Conservation (phyloP, 805 yeast species). For the Saturnispora halmiae region DNA sequence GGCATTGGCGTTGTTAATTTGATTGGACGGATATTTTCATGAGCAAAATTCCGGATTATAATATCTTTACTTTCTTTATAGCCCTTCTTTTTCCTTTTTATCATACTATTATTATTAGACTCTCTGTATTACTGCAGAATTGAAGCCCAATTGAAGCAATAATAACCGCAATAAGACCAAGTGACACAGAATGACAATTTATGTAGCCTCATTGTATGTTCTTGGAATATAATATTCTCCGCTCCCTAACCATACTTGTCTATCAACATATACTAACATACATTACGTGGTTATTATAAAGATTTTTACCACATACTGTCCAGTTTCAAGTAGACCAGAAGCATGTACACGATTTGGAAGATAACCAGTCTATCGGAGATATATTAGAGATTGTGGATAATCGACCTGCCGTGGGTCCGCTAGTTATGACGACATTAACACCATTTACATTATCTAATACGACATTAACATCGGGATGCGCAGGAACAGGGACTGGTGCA, state of each 20-base stretch:
- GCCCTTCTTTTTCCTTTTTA: neutral
- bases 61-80: neutral
- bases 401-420: neutral
- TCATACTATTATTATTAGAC: no score
- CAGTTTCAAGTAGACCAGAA: slow-evolving; percentile 41
- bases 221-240: neutral
- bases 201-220: slow-evolving; percentile 61
- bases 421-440: neutral
- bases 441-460: no score
- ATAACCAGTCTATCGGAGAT: slow-evolving; percentile 17
- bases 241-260: neutral
- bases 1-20: slow-evolving; percentile 20
- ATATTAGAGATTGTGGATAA: slow-evolving; percentile 22
- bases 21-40: neutral
- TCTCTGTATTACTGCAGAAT: no score
- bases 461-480: neutral
- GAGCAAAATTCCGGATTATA: no score
- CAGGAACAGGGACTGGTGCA: no score
- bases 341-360: slow-evolving; percentile 9
- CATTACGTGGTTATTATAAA: slow-evolving; percentile 26
- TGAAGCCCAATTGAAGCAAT: no score
- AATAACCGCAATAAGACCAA: no score
- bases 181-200: slow-evolving; percentile 40
- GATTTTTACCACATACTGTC: slow-evolving; percentile 70
- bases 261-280: slow-evolving; percentile 7